Percentiles rank a stretch among this genome's conserved stretches.
Conservation (phyloP, 2,329 filamentous ascomycete genomes). For the Colletotrichum godetiae region DNA sequence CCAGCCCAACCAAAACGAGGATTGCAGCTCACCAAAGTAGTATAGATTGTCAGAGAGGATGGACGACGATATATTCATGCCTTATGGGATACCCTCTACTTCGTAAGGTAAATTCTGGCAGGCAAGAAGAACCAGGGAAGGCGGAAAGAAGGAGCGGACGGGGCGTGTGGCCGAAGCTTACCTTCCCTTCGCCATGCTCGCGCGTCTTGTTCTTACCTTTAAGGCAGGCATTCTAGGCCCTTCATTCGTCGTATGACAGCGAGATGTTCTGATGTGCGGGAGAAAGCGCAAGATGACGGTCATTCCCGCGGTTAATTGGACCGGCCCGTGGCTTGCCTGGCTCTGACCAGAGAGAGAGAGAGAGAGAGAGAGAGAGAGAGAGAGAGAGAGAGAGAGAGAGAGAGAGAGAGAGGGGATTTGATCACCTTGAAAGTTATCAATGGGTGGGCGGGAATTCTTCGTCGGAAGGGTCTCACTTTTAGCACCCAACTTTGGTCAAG, state of each 20-base stretch:
- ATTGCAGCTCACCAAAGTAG: not conserved
- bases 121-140: not conserved
- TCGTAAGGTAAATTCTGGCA: not conserved
- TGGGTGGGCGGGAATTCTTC: not conserved
- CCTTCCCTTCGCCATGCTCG: not conserved
- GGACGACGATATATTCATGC: not conserved
- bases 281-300: slow-evolving; percentile 7
- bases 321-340: not conserved
- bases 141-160: not conserved
- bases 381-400: too few relatives aligned
- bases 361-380: too few relatives aligned
- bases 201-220: not conserved
- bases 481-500: not conserved
- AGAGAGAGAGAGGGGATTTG: not conserved
- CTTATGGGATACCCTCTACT: too few relatives aligned
- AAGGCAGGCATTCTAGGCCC: not conserved
- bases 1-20: not conserved
- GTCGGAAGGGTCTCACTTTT: too few relatives aligned
- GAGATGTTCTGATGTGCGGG: not conserved
- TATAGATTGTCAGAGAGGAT: not conserved
- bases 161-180: slow-evolving; percentile 1
- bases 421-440: not conserved
- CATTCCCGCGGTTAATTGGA: slow-evolving; percentile 19
- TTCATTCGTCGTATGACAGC: not conserved
- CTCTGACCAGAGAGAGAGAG: not conserved